Evolutionary conservation across 495 filamentous ascomycete species (phyloP).

Genomic region (Lasiosphaeriaceae sp.): DNA sequence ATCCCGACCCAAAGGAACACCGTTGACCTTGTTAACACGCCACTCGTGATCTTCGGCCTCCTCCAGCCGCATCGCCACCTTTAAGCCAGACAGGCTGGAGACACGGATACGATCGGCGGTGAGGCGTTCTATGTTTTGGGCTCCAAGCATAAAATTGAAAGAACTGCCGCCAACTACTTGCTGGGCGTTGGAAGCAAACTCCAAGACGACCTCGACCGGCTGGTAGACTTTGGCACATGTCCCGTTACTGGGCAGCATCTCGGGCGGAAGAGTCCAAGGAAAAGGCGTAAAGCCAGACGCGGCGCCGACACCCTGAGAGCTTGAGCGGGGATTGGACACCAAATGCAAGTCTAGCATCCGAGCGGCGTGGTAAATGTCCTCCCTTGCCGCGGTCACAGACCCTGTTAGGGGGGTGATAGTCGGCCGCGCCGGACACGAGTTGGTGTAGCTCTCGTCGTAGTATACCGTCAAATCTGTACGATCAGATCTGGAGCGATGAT

Average conservation of each 20-base stretch:
- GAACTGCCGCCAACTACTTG: slow-evolving; percentile 45
- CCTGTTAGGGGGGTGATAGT: slow-evolving; percentile 57
- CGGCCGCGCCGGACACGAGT: slow-evolving; percentile 60
- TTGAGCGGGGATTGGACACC: slow-evolving; percentile 43
- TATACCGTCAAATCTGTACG: slow-evolving; percentile 23
- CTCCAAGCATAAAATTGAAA: slow-evolving; percentile 55
- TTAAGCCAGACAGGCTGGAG: slow-evolving; percentile 72
- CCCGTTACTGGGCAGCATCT: slow-evolving; percentile 69
- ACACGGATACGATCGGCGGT: slow-evolving; percentile 68
- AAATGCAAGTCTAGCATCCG: slow-evolving; percentile 77
- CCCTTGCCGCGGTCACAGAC: slow-evolving; percentile 75
- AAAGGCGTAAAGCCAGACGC: slow-evolving; percentile 68
- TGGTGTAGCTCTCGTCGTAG: slow-evolving; percentile 37
- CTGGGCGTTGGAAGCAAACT: slow-evolving; percentile 70
- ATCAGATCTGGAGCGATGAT: slow-evolving; percentile 13
- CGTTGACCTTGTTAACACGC: slow-evolving; percentile 73
- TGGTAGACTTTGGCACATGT: slow-evolving; percentile 54
- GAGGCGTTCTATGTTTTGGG: slow-evolving; percentile 45
- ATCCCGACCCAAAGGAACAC: slow-evolving; percentile 78
- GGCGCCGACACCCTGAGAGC: slow-evolving; percentile 27
- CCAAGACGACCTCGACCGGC: slow-evolving; percentile 65
- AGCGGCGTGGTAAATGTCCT: slow-evolving; percentile 90
- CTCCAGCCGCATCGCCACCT: slow-evolving; percentile 75
- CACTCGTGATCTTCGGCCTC: slow-evolving; percentile 41
- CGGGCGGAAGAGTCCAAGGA: slow-evolving; percentile 82